Evolutionary conservation across 306 rosid genomes (phyloP).

Genomic region (Dalbergia cochinchinensis): DNA sequence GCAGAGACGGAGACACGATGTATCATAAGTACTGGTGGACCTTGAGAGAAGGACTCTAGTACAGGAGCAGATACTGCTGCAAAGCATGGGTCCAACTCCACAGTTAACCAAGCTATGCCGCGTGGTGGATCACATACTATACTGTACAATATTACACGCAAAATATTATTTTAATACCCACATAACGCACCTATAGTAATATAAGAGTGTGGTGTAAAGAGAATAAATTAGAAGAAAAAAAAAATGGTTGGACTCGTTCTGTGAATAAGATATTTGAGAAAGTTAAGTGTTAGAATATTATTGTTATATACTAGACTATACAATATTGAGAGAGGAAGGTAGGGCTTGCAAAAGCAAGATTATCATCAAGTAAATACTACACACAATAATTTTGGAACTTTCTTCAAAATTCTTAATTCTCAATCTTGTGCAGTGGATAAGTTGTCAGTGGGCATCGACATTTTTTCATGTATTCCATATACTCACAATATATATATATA

Average conservation of each 20-base stretch:
- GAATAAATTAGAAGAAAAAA: too few relatives aligned
- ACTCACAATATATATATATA: too few relatives aligned
- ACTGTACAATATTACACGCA: too few relatives aligned
- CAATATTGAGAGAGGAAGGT: too few relatives aligned
- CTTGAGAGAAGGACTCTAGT: not conserved
- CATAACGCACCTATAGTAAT: too few relatives aligned
- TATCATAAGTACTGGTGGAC: constrained; percentile 31
- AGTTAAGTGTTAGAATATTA: too few relatives aligned
- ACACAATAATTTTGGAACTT: not conserved
- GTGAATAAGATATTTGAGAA: too few relatives aligned
- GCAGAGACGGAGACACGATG: not conserved
- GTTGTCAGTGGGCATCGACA: not conserved
- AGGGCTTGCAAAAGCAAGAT: not conserved
- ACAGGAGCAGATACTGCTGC: not conserved
- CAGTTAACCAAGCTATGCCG: constrained; percentile 21
- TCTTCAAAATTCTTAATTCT: not conserved
- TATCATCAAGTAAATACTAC: not conserved
- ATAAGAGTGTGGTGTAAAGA: too few relatives aligned
- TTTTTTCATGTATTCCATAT: not conserved
- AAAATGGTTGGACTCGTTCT: too few relatives aligned
- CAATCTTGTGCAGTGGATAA: not conserved
- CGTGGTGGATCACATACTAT: constrained; percentile 39
- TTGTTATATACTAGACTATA: too few relatives aligned
- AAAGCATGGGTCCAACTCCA: constrained; percentile 33
- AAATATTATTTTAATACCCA: too few relatives aligned